Evolutionary conservation across 2,329 filamentous ascomycete species (phyloP).

Genomic region (Orbilia ellipsospora): DNA sequence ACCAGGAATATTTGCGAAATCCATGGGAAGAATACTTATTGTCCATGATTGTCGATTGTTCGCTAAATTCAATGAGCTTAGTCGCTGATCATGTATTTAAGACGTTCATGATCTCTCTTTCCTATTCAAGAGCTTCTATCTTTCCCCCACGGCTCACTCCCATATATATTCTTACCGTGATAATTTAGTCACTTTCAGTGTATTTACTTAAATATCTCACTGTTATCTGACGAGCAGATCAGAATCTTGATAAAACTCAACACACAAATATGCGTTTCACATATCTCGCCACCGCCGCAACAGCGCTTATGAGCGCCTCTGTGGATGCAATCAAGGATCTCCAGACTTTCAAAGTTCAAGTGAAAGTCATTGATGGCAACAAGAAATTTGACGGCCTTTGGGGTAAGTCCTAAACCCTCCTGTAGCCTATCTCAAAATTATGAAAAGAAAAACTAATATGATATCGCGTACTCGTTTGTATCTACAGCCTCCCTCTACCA

Average conservation of each 20-base stretch:
- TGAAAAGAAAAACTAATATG: conserved; percentile 2
- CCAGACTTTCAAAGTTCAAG: conserved; percentile 36
- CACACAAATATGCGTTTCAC: conserved; percentile 32
- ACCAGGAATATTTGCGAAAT: neutral
- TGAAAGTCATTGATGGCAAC: conserved; percentile 39
- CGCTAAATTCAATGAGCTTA: no score
- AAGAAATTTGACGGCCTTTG: conserved; percentile 44
- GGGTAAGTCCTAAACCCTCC: conserved; percentile 16
- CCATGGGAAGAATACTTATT: no score
- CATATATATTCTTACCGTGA: no score
- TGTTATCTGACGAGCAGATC: conserved; percentile 2
- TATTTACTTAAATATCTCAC: neutral
- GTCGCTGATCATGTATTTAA: conserved; percentile 3
- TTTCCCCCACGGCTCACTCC: no score
- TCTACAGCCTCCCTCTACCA: conserved; percentile 38
- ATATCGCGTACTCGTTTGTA: neutral
- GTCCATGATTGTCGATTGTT: no score
- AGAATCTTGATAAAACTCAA: no score
- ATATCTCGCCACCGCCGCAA: conserved; percentile 17
- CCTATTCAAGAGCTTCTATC: neutral
- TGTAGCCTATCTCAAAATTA: neutral
- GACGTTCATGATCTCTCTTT: neutral
- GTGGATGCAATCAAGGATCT: conserved; percentile 28
- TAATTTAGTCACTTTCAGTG: no score
- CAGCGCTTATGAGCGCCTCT: conserved; percentile 26